Base-by-base conservation (phyloP, 2,329 filamentous ascomycete species). In the Colletotrichum chlorophyti region DNA sequence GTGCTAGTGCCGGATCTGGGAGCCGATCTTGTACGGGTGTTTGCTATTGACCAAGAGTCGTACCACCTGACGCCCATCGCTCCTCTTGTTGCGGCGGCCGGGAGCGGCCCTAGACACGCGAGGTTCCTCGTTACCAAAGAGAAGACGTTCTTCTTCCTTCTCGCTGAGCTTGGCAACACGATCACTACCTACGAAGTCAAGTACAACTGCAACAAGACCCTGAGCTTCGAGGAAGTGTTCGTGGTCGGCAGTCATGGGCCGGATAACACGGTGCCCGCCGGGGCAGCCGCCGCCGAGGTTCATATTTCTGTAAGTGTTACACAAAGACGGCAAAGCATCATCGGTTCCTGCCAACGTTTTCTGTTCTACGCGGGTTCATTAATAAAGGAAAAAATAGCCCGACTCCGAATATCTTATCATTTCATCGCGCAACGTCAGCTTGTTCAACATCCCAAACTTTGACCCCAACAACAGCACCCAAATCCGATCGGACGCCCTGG, bases 401-500 rank as follows among this genome's bases (percentile, higher is more conserved):
- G 83, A 86, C 66, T 76, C 80, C 58, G 82, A 80, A 31, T 90
- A 85, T 74, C 68, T 92, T 43, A 77, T 90, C 63, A 80, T 89
- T 31, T 88, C 87, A 2, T 90, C 89, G 63, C 86, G 90, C 61
- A 82, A 83, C 66, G 87, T 88, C 66, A 76, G 75, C 38, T 72
- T 79, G 19, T 82, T 87, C 68, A 65, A 67, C 11, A 76, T 82
- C 50, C 72, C 77, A 54, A 78, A 78, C 71, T 60, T 60, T 14
- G 76, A 81, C 64, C 47, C 71, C 57, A 62, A 65, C 63, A 72
- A 64, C 63, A 69, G 67, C 2, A 60, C 65, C 11, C 31, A 59
- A 9, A 76, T 85, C 51, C 67, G 77, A 5, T 87, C 86, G 0
- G 88, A 91, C 69, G 82, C 88, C 1, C 72, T 93, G 46, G 79